Base-by-base conservation (phyloP, 441 rosid species). In the Mallotus repandus region DNA sequence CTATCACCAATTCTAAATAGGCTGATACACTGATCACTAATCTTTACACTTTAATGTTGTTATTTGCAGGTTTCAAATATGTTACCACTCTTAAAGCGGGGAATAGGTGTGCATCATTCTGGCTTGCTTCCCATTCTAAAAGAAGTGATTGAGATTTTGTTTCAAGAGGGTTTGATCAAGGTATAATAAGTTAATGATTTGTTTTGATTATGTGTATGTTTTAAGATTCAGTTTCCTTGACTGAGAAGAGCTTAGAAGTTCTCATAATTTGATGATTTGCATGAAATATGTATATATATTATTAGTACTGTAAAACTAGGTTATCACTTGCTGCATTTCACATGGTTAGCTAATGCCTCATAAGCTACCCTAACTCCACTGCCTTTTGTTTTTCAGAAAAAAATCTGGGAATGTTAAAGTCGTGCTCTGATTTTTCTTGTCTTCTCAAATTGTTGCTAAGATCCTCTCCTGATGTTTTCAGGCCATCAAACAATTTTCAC, bases 51-150 rank as follows among this genome's bases (percentile, higher is more conserved):
- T 82, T 50, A 38, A 32, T 74, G 48, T 45, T 66, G 7, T 59
- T 72, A 38, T 75, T 18, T 56, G 78, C 85, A 95, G 98, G 99
- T 96, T 70, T 84, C 97, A 75, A 93, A 91, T 84, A 90, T 96
- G 84, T 84, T 96, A 75, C 98, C 99, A 54, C 95, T 96, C 79
- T 81, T 96, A 84, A 96, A 91, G 87, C 93, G 99, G 35, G 99
- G 99, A 69, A 93, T 96, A 72, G 99, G 98, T 0, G 99, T 96
- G 82, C 98, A 96, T 81, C 99, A 96, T 84, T 96, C 99, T 77
- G 99, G 99, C 38, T 83, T 96, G 91, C 98, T 96, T 81, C 99
- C 99, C 48, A 93, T 93, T 77, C 82, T 96, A 78, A 96, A 96
- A 82, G 99, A 96, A 89, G 99, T 96, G 74, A 96, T 89, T 61